A percentile compares a stretch with the other conserved stretches of the same genome.
These are phyloP conservation scores for Penicillium angulare DNA, from an alignment of 495 filamentous ascomycete species.

Conservation along the genomic window DNA sequence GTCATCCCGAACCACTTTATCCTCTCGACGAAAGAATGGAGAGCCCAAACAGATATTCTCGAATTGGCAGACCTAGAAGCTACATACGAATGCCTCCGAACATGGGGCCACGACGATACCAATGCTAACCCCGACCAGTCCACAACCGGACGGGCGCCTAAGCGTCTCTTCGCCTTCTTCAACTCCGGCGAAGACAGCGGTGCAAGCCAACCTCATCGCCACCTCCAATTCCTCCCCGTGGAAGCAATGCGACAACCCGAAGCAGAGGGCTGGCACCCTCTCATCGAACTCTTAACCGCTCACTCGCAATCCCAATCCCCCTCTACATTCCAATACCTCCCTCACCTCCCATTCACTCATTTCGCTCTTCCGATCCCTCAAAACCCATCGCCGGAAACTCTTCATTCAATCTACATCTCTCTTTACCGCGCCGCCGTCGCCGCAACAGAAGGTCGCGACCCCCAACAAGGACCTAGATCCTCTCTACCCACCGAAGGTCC, in stretches of 20 bases:
- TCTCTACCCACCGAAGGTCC: conserved; percentile 32
- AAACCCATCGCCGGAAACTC: conserved; percentile 35
- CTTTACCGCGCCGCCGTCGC: conserved; percentile 56
- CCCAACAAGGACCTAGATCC: background rate
- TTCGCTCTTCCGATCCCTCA: conserved; percentile 45
- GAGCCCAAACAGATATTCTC: conserved; percentile 66
- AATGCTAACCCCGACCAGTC: background rate
- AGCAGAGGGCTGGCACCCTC: conserved; percentile 45
- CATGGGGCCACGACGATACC: conserved; percentile 47
- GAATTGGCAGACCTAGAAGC: conserved; percentile 64
- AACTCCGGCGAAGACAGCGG: conserved; percentile 78
- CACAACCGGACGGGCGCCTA: background rate
- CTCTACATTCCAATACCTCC: conserved; percentile 25
- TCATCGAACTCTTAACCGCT: conserved; percentile 49
- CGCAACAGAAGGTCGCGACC: conserved; percentile 22
- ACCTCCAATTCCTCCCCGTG: conserved; percentile 75
- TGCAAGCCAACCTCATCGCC: conserved; percentile 75
- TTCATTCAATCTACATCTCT: conserved; percentile 46
- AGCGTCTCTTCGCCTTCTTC: conserved; percentile 72
- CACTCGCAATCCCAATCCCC: conserved; percentile 14
- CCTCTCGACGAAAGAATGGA: conserved; percentile 64
- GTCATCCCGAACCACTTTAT: conserved; percentile 80
- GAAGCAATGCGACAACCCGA: conserved; percentile 60
- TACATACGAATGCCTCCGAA: conserved; percentile 62
- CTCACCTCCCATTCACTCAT: conserved; percentile 50